Evolutionary conservation across 208 protist species (phyloP).

Genomic region (Pavlovales sp.): DNA sequence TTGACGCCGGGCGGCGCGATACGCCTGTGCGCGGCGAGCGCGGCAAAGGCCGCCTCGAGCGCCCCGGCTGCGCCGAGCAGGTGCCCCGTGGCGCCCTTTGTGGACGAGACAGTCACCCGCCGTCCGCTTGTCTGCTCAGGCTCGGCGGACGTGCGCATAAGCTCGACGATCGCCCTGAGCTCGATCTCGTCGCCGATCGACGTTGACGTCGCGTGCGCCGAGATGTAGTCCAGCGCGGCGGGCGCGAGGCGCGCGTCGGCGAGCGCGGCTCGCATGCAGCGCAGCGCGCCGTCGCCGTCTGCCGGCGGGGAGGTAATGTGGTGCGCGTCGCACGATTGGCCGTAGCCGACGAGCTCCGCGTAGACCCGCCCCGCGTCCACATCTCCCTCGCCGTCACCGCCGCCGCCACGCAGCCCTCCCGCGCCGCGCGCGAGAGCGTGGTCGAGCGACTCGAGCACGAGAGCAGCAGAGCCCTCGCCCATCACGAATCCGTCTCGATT

Average conservation of each 20-base stretch:
- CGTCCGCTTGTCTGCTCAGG: neutral
- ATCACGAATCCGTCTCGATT: conserved; percentile 88
- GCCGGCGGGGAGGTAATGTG: conserved; percentile 86
- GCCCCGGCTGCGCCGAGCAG: conserved; percentile 91
- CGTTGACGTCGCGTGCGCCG: conserved; percentile 96
- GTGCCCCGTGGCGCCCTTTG: conserved; percentile 90
- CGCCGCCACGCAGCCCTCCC: no score
- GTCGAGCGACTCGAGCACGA: conserved; percentile 83
- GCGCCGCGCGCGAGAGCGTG: conserved; percentile 66
- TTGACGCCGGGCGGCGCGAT: conserved; percentile 40
- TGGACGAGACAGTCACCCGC: conserved; percentile 60
- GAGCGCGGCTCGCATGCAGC: conserved; percentile 75
- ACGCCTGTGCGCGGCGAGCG: conserved; percentile 66
- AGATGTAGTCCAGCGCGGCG: conserved; percentile 80
- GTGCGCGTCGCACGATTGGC: conserved; percentile 73
- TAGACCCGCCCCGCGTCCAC: conserved; percentile 72
- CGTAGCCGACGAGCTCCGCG: conserved; percentile 73
- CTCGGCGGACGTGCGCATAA: conserved; percentile 45
- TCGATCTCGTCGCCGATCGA: conserved; percentile 84
- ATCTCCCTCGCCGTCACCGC: neutral
- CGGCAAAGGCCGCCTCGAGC: conserved; percentile 79
- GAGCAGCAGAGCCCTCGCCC: conserved; percentile 86
- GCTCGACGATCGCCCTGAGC: conserved; percentile 41
- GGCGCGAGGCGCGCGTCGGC: conserved; percentile 14
- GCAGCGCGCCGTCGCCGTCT: conserved; percentile 75